phyloP scores from a whole-genome alignment of 192 early-diverging fungal genomes.

The Funneliformis mosseae region DNA sequence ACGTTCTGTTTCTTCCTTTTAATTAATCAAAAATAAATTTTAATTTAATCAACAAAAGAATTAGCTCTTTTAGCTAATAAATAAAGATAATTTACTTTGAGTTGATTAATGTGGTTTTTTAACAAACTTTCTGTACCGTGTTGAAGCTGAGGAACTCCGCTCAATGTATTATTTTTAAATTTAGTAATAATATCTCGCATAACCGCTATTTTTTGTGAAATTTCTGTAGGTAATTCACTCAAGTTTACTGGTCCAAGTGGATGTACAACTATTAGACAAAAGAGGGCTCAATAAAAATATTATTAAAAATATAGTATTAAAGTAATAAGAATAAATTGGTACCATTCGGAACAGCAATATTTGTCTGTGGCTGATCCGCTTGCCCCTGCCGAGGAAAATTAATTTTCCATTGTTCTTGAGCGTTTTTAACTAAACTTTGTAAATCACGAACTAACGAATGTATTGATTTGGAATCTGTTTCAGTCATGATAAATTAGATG shows the following conservation, averaged over 20 bases:
- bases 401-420: conserved; percentile 16
- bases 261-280: conserved; percentile 1
- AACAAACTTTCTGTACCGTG: too few relatives aligned
- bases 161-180: neutral
- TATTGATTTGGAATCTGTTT: neutral
- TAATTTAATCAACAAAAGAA: neutral
- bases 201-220: conserved; percentile 6
- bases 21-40: neutral
- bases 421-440: conserved; percentile 17
- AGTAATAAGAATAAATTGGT: neutral
- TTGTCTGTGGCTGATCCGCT: neutral
- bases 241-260: conserved; percentile 27
- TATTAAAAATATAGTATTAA: neutral
- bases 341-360: neutral
- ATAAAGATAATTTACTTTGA: neutral
- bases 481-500: neutral
- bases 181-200: conserved; percentile 5
- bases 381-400: neutral
- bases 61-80: neutral
- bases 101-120: neutral
- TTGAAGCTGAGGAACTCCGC: too few relatives aligned
- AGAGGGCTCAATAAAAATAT: neutral
- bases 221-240: neutral
- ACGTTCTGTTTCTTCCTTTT: conserved; percentile 21
- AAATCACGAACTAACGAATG: conserved; percentile 1